These are phyloP conservation scores for Fusarium sp. DNA, from an alignment of 2,329 filamentous ascomycete species.

Conservation along the genomic window DNA sequence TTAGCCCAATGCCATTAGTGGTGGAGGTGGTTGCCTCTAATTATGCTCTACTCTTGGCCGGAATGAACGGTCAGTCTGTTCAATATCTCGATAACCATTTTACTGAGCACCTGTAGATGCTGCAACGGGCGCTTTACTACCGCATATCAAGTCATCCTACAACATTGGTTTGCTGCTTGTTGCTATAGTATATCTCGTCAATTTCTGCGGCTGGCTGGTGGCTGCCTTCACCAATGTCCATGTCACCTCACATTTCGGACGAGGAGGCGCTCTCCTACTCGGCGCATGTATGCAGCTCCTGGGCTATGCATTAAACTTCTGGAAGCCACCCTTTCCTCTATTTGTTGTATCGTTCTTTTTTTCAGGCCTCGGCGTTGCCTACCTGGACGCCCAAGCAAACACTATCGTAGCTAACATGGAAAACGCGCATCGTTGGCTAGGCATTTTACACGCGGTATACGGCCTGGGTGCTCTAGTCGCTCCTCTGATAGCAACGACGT, in stretches of 20 bases:
- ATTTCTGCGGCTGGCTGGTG: constrained; percentile 8
- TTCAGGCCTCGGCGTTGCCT: constrained; percentile 8
- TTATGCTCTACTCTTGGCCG: background rate
- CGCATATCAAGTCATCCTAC: constrained; percentile 12
- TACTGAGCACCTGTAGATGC: background rate
- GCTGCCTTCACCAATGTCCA: constrained; percentile 15
- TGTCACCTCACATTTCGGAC: background rate
- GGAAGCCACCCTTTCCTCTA: constrained; percentile 9
- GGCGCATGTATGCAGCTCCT: constrained; percentile 3
- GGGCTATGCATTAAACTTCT: constrained; percentile 9
- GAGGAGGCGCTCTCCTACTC: constrained; percentile 3
- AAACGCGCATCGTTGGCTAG: constrained; percentile 9
- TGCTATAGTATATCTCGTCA: constrained; percentile 6
- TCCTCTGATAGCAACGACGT: background rate
- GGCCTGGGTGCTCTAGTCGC: constrained; percentile 10
- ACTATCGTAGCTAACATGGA: constrained; percentile 13
- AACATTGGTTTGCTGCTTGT: constrained; percentile 5
- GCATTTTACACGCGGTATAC: constrained; percentile 8
- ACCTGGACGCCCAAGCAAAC: constrained; percentile 17
- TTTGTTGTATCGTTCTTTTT: constrained; percentile 15
- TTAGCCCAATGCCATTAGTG: too few species aligned
- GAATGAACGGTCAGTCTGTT: background rate
- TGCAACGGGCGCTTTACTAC: constrained; percentile 11
- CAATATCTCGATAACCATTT: background rate
- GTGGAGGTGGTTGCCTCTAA: background rate